phyloP scores from a whole-genome alignment of 257 asterid genomes.

The Solanum microdontum region DNA sequence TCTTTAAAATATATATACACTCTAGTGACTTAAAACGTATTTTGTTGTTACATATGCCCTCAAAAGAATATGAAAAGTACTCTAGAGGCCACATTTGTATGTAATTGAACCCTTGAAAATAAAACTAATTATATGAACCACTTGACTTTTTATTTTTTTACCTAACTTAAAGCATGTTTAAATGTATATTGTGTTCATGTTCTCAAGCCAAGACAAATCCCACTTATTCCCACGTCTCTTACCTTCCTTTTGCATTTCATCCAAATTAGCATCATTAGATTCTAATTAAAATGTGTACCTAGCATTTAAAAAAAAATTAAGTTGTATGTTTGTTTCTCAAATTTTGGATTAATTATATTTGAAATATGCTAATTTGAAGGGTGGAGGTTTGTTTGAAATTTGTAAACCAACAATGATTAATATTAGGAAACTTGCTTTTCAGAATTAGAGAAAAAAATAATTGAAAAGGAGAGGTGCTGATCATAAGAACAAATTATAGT shows the following conservation, averaged over 20 bases:
- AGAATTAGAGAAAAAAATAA: background rate
- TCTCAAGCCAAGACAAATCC: background rate
- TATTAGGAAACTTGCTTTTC: background rate
- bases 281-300: background rate
- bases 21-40: background rate
- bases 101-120: background rate
- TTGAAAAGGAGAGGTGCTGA: background rate
- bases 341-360: background rate
- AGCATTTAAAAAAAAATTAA: background rate
- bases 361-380: conserved; percentile 3
- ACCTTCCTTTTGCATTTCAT: background rate
- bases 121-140: background rate
- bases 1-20: too few species aligned
- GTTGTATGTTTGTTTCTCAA: background rate
- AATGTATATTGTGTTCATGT: background rate
- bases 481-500: background rate
- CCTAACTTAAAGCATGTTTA: background rate
- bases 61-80: background rate
- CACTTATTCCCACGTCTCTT: background rate
- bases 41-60: background rate
- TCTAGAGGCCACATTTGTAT: background rate
- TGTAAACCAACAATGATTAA: background rate
- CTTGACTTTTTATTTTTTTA: background rate
- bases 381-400: background rate
- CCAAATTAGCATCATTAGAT: background rate